phyloP scores from a whole-genome alignment of 2,329 filamentous ascomycete genomes.

The Juglanconis sp. region DNA sequence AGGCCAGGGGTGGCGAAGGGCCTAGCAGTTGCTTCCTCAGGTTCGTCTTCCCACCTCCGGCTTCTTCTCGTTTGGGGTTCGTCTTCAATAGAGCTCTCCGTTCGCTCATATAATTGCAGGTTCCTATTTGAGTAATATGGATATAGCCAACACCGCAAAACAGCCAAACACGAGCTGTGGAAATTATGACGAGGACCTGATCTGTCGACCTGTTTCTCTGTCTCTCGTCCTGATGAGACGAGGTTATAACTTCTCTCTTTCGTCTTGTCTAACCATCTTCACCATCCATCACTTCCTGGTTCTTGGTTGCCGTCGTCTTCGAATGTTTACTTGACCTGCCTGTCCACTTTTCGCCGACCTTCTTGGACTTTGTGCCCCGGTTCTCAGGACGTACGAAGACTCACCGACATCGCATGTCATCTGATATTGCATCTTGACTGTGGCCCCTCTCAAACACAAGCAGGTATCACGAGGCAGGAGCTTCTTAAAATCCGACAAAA shows the following conservation, averaged over 20 bases:
- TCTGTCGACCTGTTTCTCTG: neutral
- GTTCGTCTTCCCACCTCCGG: neutral
- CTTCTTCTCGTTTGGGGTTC: neutral
- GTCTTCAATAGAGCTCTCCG: neutral
- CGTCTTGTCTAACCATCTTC: neutral
- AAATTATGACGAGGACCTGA: neutral
- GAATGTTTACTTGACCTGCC: neutral
- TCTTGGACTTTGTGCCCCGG: neutral
- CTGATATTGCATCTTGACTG: neutral
- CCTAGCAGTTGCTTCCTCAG: neutral
- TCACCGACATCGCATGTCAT: constrained; percentile 4
- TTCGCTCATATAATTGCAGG: neutral
- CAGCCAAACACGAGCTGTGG: neutral
- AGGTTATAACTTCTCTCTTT: neutral
- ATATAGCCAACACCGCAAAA: neutral
- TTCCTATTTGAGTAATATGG: neutral
- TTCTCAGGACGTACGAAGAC: neutral
- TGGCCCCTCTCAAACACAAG: constrained; percentile 12
- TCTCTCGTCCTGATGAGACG: neutral
- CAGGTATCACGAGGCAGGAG: constrained; percentile 17
- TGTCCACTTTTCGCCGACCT: neutral
- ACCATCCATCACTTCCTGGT: neutral
- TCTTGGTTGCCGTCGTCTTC: neutral
- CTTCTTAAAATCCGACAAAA: constrained; percentile 6
- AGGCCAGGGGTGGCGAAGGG: neutral